Evolutionary conservation across 148 eudicot genomes (phyloP).

Genomic region (Cornus controversa): DNA sequence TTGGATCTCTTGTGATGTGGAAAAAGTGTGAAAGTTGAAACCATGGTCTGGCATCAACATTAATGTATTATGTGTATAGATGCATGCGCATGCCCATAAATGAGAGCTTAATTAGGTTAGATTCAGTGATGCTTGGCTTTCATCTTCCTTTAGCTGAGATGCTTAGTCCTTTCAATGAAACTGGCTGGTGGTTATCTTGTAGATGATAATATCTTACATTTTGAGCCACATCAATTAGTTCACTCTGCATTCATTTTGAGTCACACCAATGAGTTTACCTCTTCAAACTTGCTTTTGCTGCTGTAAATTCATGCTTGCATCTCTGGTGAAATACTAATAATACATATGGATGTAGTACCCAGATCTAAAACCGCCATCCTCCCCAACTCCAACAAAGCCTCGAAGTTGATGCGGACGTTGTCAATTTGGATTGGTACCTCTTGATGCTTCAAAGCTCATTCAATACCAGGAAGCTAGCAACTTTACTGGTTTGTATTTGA

Average conservation of each 20-base stretch:
- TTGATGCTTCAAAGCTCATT: conserved; percentile 10
- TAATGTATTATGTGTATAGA: no score
- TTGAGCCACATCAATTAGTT: not conserved
- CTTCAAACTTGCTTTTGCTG: not conserved
- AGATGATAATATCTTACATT: not conserved
- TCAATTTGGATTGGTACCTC: not conserved
- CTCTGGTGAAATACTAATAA: not conserved
- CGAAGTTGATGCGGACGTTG: conserved; percentile 7
- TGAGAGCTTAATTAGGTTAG: not conserved
- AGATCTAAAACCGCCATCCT: conserved; percentile 48
- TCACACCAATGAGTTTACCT: no score
- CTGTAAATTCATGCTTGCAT: not conserved
- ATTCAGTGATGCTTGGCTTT: not conserved
- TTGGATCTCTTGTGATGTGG: not conserved
- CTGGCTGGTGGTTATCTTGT: no score
- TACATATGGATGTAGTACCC: conserved; percentile 39
- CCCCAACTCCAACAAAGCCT: conserved; percentile 54
- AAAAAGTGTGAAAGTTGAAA: not conserved
- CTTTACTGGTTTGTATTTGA: not conserved
- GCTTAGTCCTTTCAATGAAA: not conserved
- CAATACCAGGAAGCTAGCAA: not conserved
- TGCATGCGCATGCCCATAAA: no score
- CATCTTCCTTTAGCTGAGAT: not conserved
- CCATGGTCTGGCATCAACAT: not conserved
- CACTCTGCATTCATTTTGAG: no score